A percentile compares a stretch with the other conserved stretches of the same genome.
phyloP scores from a whole-genome alignment of 2,329 filamentous ascomycete species.

The Colletotrichum sp. region DNA sequence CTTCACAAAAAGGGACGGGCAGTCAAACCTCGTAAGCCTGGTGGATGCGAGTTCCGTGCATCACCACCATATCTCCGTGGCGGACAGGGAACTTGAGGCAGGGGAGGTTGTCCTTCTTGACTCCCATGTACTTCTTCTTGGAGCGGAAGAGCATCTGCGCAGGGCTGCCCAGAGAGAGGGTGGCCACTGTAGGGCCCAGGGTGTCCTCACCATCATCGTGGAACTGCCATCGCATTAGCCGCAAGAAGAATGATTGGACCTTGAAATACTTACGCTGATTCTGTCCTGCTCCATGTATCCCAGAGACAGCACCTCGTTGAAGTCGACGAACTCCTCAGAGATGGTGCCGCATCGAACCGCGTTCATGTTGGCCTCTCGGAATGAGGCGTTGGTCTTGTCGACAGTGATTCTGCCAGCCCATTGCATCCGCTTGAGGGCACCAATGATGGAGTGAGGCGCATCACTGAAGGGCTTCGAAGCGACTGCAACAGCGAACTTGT shows the following conservation, averaged over 20 bases:
- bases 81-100: constrained; percentile 48
- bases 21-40: constrained; percentile 57
- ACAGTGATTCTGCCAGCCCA: constrained; percentile 58
- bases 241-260: background rate
- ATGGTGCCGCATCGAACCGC: constrained; percentile 23
- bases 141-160: constrained; percentile 63
- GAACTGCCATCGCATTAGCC: constrained; percentile 43
- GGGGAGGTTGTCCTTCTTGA: background rate
- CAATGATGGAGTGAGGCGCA: constrained; percentile 52
- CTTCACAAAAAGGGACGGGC: background rate
- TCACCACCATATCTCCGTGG: constrained; percentile 70
- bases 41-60: constrained; percentile 67
- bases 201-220: constrained; percentile 72
- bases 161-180: constrained; percentile 63
- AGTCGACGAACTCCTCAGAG: constrained; percentile 40
- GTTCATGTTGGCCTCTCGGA: background rate
- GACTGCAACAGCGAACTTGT: constrained; percentile 68
- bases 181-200: constrained; percentile 67
- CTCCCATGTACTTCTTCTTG: constrained; percentile 44
- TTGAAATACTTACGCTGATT: constrained; percentile 52
- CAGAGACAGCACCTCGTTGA: constrained; percentile 69
- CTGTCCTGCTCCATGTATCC: constrained; percentile 66
- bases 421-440: constrained; percentile 55
- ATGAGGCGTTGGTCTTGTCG: constrained; percentile 23
- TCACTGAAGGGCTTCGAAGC: constrained; percentile 53